These are phyloP conservation scores for Thielaviopsis ethacetica DNA, from an alignment of 2,329 filamentous ascomycete genomes.

Conservation along the genomic window DNA sequence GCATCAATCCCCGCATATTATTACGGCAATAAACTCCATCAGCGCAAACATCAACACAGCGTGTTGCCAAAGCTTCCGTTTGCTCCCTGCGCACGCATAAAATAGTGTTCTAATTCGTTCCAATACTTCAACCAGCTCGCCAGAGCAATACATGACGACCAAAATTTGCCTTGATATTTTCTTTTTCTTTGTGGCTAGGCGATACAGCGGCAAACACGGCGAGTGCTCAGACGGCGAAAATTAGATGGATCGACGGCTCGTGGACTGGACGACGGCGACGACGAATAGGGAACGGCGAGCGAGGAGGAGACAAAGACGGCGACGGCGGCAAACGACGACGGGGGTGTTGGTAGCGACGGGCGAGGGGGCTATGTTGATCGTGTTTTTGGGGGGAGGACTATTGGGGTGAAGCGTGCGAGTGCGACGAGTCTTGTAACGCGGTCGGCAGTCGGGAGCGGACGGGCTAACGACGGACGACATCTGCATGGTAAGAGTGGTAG, in stretches of 20 bases:
- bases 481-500: not conserved
- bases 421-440: not conserved
- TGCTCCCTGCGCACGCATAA: conserved; percentile 2
- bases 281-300: conserved; percentile 1
- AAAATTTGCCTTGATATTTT: not conserved
- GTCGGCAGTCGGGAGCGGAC: not conserved
- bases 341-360: not conserved
- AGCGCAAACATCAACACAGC: not conserved
- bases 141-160: not conserved
- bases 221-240: not conserved
- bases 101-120: conserved; percentile 4
- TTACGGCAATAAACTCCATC: not conserved
- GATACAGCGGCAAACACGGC: not conserved
- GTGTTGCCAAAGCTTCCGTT: conserved; percentile 13
- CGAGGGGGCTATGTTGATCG: not conserved
- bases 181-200: not conserved
- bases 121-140: conserved; percentile 10
- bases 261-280: not conserved
- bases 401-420: not conserved
- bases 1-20: not conserved
- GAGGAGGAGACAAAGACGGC: conserved; percentile 1
- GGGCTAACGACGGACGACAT: not conserved
- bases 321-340: conserved; percentile 1
- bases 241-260: not conserved
- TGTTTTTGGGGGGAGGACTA: not conserved